Conservation (phyloP, 306 rosid species). For the Pachyrhizus erosus region DNA sequence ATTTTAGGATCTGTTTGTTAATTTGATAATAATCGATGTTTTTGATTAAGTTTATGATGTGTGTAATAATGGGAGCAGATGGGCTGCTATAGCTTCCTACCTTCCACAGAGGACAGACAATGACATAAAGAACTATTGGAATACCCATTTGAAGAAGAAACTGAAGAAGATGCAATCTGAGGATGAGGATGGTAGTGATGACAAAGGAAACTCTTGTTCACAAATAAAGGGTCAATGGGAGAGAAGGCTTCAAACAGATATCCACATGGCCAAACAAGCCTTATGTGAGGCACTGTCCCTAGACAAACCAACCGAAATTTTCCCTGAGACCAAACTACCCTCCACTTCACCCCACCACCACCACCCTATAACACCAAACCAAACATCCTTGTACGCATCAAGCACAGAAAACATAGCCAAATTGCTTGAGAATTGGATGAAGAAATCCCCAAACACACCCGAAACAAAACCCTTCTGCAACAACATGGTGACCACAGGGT, state of each 20-base stretch:
- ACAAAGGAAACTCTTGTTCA: constrained; percentile 38
- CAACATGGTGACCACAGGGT: constrained; percentile 20
- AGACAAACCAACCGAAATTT: constrained; percentile 49
- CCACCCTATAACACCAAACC: background rate
- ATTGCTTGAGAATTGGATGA: constrained; percentile 77
- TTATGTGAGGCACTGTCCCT: constrained; percentile 85
- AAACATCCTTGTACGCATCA: constrained; percentile 60
- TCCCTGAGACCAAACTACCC: constrained; percentile 39
- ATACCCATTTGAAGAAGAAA: constrained; percentile 70
- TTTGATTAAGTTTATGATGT: background rate
- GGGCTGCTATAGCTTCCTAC: constrained; percentile 86
- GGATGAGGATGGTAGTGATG: background rate
- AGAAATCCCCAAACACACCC: constrained; percentile 53
- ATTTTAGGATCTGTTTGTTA: background rate
- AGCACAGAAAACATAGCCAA: constrained; percentile 78
- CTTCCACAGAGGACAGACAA: constrained; percentile 78
- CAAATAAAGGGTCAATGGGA: constrained; percentile 89
- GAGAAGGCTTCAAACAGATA: constrained; percentile 95
- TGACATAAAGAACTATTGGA: constrained; percentile 75
- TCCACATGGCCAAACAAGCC: constrained; percentile 88
- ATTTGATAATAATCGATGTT: background rate
- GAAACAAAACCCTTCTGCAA: constrained; percentile 33
- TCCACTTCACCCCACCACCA: background rate
- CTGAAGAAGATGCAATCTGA: constrained; percentile 46
- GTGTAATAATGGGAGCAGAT: constrained; percentile 43